A percentile compares a stretch with the other conserved stretches of the same genome.
Conservation (phyloP, 179 eudicot genomes). For the Nepenthes alata region DNA sequence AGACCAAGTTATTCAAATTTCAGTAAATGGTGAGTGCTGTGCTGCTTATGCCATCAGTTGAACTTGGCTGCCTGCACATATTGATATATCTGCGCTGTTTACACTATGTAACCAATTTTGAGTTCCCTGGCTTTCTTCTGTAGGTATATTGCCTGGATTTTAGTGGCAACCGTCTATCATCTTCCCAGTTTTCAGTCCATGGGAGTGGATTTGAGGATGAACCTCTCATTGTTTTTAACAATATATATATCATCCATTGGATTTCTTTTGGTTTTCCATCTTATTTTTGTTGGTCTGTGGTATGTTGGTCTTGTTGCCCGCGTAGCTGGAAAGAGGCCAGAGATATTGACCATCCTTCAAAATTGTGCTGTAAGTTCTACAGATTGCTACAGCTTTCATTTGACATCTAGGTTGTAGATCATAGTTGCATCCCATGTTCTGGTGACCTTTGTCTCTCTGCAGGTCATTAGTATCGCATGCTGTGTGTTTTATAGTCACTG, state of each 20-base stretch:
- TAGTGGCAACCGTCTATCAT: conserved; percentile 88
- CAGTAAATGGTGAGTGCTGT: conserved; percentile 72
- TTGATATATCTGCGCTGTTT: not conserved
- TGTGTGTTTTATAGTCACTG: conserved; percentile 99
- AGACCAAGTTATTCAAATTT: conserved; percentile 97
- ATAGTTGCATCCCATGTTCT: not conserved
- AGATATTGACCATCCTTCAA: conserved; percentile 76
- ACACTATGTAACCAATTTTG: not conserved
- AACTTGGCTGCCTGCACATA: not conserved
- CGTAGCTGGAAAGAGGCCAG: conserved; percentile 89
- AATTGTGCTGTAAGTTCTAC: conserved; percentile 75
- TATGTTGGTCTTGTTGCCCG: conserved; percentile 96
- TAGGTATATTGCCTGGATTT: conserved; percentile 97
- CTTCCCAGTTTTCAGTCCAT: conserved; percentile 97
- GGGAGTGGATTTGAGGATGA: conserved; percentile 99
- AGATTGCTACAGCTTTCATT: not conserved
- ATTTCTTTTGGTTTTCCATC: conserved; percentile 86
- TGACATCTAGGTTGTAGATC: not conserved
- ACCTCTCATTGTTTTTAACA: conserved; percentile 85
- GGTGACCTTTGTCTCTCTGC: conserved; percentile 12
- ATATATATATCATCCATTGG: conserved; percentile 73
- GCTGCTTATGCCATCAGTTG: conserved; percentile 4
- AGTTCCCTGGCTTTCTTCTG: conserved; percentile 10
- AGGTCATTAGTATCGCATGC: conserved; percentile 96
- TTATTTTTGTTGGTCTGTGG: conserved; percentile 86